Evolutionary conservation across 169 alveolate genomes (phyloP), one percentile per base, ranked within the genome.

Genomic region (Cryptosporidium viatorum): DNA sequence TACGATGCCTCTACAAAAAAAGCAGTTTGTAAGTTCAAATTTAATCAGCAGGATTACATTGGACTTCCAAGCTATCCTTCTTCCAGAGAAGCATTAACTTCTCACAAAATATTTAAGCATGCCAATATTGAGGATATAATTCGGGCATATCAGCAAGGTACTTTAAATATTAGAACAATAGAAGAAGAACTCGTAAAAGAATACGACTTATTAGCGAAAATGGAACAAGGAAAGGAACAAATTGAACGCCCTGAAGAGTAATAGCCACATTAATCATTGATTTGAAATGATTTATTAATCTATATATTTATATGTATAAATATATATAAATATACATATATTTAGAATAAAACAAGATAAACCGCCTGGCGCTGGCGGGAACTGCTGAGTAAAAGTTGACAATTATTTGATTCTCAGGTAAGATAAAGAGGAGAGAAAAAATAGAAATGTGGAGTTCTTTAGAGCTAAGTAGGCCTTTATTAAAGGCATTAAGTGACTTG

Each of bases 401-500:
- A 55, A n/a, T 55, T n/a, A 4, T 3, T 23, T 26, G 21, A 9
- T 55, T 55, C 23, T 1, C 9, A 55, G 23, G 23, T 18, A 23
- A 55, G 37, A 43, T n/a, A 10, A 65, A 65, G 50, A 55, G 67
- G 29, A 16, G 41, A 18, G 29, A 26, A 5, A 45, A 21, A 26
- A 23, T 23, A 70, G 43, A 37, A n/a, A 80, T 80, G 89, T 80
- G 89, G 89, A 80, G 75, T 48, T 60, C 89, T 9, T 50, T 80
- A 29, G 80, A 80, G 37, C 26, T 80, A 29, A 80, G 89, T 29
- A 59, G 89, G 43, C 89, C 89, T 18, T 45, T 80, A 16, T 26
- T 80, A 14, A 80, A 94, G 94, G 98, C 97, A 3, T 71, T 96
- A 41, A 86, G 71, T 33, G 97, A 92, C 18, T 59, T 94, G 91